Conservation (phyloP, 2,329 filamentous ascomycete genomes). For the Zalaria obscura region DNA sequence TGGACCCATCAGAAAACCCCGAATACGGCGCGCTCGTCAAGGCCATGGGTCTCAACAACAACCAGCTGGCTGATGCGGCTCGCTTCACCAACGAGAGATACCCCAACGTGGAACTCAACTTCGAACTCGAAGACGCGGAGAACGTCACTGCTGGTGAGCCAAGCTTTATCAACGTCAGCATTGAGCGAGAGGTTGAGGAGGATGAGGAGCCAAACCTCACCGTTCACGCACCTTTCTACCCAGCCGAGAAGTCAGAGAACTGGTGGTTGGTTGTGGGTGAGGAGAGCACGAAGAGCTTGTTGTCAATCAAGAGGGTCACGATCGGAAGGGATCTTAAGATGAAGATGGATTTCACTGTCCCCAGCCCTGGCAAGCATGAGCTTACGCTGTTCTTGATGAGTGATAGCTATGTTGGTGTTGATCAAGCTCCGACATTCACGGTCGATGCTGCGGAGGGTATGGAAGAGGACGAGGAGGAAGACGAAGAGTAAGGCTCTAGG, state of each 20-base stretch:
- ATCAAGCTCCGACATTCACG: constrained; percentile 84
- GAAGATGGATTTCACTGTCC: constrained; percentile 77
- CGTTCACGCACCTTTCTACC: constrained; percentile 93
- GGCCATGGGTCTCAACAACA: constrained; percentile 63
- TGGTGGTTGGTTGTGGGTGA: constrained; percentile 98
- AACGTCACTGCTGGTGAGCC: constrained; percentile 68
- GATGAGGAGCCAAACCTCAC: constrained; percentile 63
- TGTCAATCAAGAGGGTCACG: constrained; percentile 90
- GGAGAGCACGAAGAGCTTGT: constrained; percentile 70
- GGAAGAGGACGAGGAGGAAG: constrained; percentile 86
- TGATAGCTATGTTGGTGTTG: constrained; percentile 91
- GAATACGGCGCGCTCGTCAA: constrained; percentile 67
- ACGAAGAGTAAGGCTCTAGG: constrained; percentile 49
- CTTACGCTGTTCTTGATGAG: constrained; percentile 92
- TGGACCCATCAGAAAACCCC: constrained; percentile 88
- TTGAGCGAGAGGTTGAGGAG: constrained; percentile 65
- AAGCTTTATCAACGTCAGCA: constrained; percentile 67
- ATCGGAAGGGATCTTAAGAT: constrained; percentile 66
- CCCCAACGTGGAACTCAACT: constrained; percentile 84
- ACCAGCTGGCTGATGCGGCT: constrained; percentile 76
- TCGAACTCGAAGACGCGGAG: constrained; percentile 70
- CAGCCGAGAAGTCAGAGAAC: constrained; percentile 82
- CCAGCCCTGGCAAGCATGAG: constrained; percentile 68
- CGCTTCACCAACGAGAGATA: constrained; percentile 94
- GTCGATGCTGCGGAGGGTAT: constrained; percentile 80